Base-by-base conservation (phyloP, 2,329 filamentous ascomycete genomes). In the Cytospora mali region DNA sequence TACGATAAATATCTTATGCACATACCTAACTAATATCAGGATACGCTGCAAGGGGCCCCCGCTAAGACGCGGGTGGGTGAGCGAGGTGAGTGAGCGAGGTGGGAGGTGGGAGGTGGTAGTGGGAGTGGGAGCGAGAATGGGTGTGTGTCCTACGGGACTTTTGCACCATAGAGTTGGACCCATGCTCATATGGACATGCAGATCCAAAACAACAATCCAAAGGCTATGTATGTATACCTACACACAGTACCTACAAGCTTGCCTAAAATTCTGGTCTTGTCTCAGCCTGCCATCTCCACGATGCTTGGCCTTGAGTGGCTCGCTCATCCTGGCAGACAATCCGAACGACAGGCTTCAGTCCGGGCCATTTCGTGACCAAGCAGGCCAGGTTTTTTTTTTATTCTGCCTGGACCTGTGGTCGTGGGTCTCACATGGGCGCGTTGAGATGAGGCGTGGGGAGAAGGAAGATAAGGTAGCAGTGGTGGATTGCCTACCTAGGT, bases 381-480 rank as follows among this genome's bases (percentile, higher is more conserved):
- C n/a, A n/a, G n/a, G n/a, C n/a, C n/a, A n/a, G n/a, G n/a, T n/a
- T 7, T 7, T n/a, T 6, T 11, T 18, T 11, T 14, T 3, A 11
- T 35, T 39, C 6, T 53, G 57, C 48, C 49, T 52, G n/a, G 50
- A 50, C 50, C 48, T 58, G 58, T 54, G 58, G 21, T 59, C 9
- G 11, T 16, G 33, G 35, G 53, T 16, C 21, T 31, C 48, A 31
- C 48, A n/a, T n/a, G n/a, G n/a, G n/a, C n/a, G 58, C 35, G 33
- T 28, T 52, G 58, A 60, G 58, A 60, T 60, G 58, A 60, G 58
- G 50, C 57, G 57, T 54, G 50, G 58, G 35, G 58, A 27, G 50
- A 48, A 60, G 57, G 35, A 60, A 60, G 57, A 60, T 60, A 54
- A 54, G 57, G 57, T 60, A 31, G 57, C 48, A 53, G 3, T 35